phyloP scores from a whole-genome alignment of 108 stramenopile species.

The Cyclotella distinguenda region DNA sequence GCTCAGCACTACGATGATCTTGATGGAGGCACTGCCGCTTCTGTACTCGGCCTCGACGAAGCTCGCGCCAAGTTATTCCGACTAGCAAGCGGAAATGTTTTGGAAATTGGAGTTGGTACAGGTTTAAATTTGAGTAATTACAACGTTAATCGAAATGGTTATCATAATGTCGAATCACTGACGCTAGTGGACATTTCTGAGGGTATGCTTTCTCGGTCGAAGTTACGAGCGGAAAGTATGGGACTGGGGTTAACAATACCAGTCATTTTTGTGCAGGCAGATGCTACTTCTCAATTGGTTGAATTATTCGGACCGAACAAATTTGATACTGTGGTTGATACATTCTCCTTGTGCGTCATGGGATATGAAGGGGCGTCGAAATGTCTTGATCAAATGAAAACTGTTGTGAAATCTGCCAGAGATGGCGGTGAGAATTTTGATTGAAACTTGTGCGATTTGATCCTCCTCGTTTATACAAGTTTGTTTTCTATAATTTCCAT shows the following conservation, averaged over 20 bases:
- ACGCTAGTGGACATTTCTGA: slow-evolving; percentile 77
- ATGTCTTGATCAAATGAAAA: slow-evolving; percentile 63
- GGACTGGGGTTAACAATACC: slow-evolving; percentile 15
- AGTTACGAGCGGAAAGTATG: slow-evolving; percentile 17
- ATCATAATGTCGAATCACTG: slow-evolving; percentile 49
- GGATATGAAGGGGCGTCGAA: slow-evolving; percentile 64
- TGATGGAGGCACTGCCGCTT: slow-evolving; percentile 72
- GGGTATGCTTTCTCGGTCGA: slow-evolving; percentile 75
- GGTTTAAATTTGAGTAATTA: slow-evolving; percentile 79
- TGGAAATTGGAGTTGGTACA: slow-evolving; percentile 87
- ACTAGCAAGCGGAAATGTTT: slow-evolving; percentile 63
- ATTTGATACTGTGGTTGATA: slow-evolving; percentile 88
- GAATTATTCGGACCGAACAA: slow-evolving; percentile 50
- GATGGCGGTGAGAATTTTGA: slow-evolving; percentile 29
- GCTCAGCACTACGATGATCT: slow-evolving; percentile 74
- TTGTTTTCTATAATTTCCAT: not conserved
- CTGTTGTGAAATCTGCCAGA: slow-evolving; percentile 54
- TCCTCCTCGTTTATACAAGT: not conserved
- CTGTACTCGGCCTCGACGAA: slow-evolving; percentile 68
- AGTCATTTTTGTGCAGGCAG: slow-evolving; percentile 64
- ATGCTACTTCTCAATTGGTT: slow-evolving; percentile 73
- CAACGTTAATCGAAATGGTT: slow-evolving; percentile 17
- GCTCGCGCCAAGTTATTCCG: slow-evolving; percentile 60
- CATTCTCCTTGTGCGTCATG: slow-evolving; percentile 84
- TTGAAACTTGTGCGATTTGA: too few relatives aligned